Conservation (phyloP, 768 basidiomycete genomes). For the Hygrocybe punicea region DNA sequence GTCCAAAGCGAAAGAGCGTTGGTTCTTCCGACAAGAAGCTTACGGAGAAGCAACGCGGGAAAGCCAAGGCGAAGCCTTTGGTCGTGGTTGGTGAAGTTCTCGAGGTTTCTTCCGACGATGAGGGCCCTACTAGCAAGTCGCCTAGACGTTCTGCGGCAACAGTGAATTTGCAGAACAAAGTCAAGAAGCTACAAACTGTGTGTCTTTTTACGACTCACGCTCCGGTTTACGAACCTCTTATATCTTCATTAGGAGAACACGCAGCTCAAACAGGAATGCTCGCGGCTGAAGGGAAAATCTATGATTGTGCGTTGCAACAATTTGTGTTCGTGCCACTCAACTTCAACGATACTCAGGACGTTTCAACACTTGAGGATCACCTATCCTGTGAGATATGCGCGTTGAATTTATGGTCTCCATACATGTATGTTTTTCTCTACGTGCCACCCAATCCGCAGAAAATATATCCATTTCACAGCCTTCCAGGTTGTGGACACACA, state of each 20-base stretch:
- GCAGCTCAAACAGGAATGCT: not conserved
- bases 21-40: not conserved
- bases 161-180: constrained; percentile 38
- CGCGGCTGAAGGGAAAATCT: not conserved
- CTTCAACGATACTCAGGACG: constrained; percentile 31
- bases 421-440: constrained; percentile 39
- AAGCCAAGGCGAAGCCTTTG: not conserved
- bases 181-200: constrained; percentile 46
- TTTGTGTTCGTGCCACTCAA: not conserved
- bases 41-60: not conserved
- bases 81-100: constrained; percentile 39
- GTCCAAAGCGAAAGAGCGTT: not conserved
- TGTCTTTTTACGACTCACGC: constrained; percentile 7
- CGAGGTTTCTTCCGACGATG: constrained; percentile 60
- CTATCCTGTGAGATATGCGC: constrained; percentile 66
- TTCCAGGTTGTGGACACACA: constrained; percentile 65
- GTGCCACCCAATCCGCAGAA: not conserved
- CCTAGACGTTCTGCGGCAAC: not conserved
- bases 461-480: constrained; percentile 32
- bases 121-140: constrained; percentile 15
- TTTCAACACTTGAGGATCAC: constrained; percentile 48
- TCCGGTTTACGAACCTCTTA: not conserved
- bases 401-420: constrained; percentile 61
- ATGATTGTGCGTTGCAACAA: not conserved
- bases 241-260: not conserved